These are phyloP conservation scores for Haematococcus lacustris DNA, from an alignment of 139 green algal genomes.

Conservation along the genomic window DNA sequence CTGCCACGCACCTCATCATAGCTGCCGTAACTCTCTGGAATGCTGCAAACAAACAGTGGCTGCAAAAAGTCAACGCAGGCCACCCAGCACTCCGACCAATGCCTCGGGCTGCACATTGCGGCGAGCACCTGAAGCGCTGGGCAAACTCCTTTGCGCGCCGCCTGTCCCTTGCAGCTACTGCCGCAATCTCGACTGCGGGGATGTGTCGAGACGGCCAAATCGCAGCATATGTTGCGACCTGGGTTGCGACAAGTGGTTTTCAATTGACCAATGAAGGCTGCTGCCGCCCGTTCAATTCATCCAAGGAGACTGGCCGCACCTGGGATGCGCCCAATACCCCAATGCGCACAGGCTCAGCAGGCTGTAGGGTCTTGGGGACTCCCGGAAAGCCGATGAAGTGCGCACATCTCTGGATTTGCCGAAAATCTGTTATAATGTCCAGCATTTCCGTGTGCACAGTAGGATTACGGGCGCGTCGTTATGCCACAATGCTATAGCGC, in stretches of 20 bases:
- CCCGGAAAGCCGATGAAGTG: no score
- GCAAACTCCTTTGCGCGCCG: constrained; percentile 26
- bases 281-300: no score
- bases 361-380: no score
- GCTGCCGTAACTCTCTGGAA: constrained; percentile 28
- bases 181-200: constrained; percentile 20
- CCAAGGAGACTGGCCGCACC: no score
- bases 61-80: background rate
- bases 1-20: constrained; percentile 25
- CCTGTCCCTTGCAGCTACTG: constrained; percentile 30
- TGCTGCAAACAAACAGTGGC: constrained; percentile 14
- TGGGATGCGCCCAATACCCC: no score
- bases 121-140: constrained; percentile 19
- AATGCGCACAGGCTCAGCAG: no score
- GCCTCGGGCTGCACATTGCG: background rate
- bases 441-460: no score
- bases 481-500: no score
- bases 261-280: no score
- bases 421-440: no score
- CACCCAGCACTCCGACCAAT: background rate
- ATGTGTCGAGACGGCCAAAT: constrained; percentile 28
- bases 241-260: background rate
- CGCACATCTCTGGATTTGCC: no score
- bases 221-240: constrained; percentile 9
- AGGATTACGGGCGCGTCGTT: no score